Evolutionary conservation across 2,329 filamentous ascomycete species (phyloP).

Genomic region (Aspergillus eucalypticola): DNA sequence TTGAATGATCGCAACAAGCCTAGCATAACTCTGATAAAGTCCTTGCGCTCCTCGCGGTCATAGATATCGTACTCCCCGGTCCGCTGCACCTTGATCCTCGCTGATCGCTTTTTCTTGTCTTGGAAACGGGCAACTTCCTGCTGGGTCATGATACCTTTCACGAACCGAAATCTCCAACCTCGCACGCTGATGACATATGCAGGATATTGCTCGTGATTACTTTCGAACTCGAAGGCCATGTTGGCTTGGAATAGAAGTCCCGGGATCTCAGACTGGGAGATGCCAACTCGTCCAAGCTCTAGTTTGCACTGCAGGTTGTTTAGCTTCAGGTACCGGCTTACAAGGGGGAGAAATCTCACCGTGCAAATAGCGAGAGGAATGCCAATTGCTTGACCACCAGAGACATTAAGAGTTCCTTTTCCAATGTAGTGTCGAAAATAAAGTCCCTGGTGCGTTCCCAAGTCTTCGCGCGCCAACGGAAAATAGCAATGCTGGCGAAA

Average conservation of each 20-base stretch:
- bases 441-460: neutral
- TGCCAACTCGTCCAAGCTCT: neutral
- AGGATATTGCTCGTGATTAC: neutral
- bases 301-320: conserved; percentile 2
- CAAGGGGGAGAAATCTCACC: neutral
- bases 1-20: neutral
- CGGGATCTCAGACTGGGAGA: conserved; percentile 7
- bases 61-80: neutral
- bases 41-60: neutral
- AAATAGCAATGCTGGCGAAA: neutral
- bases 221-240: neutral
- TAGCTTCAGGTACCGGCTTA: neutral
- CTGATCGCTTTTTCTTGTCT: neutral
- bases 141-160: neutral
- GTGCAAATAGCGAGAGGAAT: neutral
- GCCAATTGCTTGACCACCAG: neutral
- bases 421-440: neutral
- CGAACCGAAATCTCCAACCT: neutral
- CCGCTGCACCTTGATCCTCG: neutral
- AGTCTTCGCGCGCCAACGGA: neutral
- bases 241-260: conserved; percentile 1
- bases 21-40: neutral
- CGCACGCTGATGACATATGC: conserved; percentile 5
- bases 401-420: neutral
- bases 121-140: neutral